A percentile compares a stretch with the other conserved stretches of the same genome.
Conservation (phyloP, 345 rosid species). For the Alliaria petiolata region DNA sequence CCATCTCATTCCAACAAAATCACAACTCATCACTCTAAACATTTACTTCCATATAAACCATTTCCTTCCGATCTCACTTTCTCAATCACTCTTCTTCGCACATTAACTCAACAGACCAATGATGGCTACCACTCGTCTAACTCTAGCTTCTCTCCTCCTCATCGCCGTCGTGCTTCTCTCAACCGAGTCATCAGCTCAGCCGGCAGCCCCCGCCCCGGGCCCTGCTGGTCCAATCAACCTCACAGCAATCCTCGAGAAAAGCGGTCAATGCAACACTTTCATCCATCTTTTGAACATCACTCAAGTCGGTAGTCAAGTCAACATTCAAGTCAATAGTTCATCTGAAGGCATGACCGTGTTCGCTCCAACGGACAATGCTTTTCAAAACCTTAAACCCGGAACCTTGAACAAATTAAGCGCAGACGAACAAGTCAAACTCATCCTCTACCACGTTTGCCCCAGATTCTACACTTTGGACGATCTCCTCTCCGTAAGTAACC, state of each 20-base stretch:
- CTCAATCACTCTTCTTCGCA: constrained; percentile 4
- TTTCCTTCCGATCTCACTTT: constrained; percentile 4
- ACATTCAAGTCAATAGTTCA: constrained; percentile 69
- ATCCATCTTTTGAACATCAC: constrained; percentile 52
- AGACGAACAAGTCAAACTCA: constrained; percentile 59
- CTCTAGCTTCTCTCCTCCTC: constrained; percentile 37
- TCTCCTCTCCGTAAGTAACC: constrained; percentile 66
- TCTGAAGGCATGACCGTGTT: constrained; percentile 72
- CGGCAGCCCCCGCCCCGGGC: constrained; percentile 51
- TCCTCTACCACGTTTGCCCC: constrained; percentile 57
- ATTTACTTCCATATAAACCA: constrained; percentile 21
- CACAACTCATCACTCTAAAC: constrained; percentile 29
- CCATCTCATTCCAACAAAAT: constrained; percentile 33
- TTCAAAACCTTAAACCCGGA: constrained; percentile 57
- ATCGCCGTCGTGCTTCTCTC: constrained; percentile 20
- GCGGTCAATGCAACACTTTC: constrained; percentile 58
- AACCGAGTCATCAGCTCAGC: constrained; percentile 23
- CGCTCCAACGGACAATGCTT: constrained; percentile 89
- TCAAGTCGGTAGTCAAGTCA: constrained; percentile 52
- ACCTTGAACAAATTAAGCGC: constrained; percentile 44
- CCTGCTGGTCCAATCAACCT: constrained; percentile 70
- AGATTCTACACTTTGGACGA: constrained; percentile 49
- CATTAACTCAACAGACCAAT: neutral
- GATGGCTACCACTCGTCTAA: constrained; percentile 40
- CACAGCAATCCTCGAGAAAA: constrained; percentile 65